These are phyloP conservation scores for Phylloboletellus chloephorus DNA, from an alignment of 1,284 basidiomycete genomes.

Conservation along the genomic window DNA sequence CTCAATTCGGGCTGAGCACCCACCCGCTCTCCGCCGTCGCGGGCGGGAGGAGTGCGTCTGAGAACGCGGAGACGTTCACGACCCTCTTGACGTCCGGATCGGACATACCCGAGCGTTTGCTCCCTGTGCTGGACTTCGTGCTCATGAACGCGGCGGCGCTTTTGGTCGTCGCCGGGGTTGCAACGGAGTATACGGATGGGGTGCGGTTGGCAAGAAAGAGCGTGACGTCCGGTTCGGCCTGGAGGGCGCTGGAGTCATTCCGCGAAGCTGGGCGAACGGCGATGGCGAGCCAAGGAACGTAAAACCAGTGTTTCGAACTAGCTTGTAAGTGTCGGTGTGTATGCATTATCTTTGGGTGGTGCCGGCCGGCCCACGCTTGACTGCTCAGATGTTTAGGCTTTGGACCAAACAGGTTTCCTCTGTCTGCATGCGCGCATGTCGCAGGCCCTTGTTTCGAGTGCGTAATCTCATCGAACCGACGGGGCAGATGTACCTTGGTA, in stretches of 20 bases:
- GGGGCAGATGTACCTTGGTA: constrained; percentile 1
- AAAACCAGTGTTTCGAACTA: neutral
- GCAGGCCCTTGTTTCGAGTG: too few relatives aligned
- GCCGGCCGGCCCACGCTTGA: neutral
- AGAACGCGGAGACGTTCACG: constrained; percentile 70
- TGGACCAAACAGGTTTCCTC: too few relatives aligned
- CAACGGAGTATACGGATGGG: constrained; percentile 66
- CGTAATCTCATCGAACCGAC: too few relatives aligned
- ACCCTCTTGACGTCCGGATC: constrained; percentile 51
- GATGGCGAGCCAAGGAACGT: constrained; percentile 1
- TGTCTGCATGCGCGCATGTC: too few relatives aligned
- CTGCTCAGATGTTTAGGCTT: neutral
- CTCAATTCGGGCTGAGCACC: constrained; percentile 66
- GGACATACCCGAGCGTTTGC: constrained; percentile 46
- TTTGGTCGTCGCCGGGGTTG: constrained; percentile 74
- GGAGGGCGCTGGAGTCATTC: constrained; percentile 58
- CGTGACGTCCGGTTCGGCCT: constrained; percentile 69
- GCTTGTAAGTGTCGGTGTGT: neutral
- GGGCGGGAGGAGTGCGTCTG: constrained; percentile 62
- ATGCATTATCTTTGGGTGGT: neutral
- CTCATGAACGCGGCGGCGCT: constrained; percentile 82
- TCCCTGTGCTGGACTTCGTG: constrained; percentile 75
- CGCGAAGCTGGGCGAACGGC: constrained; percentile 13
- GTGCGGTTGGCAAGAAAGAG: constrained; percentile 70
- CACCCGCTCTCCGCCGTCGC: constrained; percentile 70